A percentile compares a stretch with the other conserved stretches of the same genome.
Evolutionary conservation across 768 basidiomycete genomes (phyloP).

Genomic region (Gloeopeniophorella convolvens): DNA sequence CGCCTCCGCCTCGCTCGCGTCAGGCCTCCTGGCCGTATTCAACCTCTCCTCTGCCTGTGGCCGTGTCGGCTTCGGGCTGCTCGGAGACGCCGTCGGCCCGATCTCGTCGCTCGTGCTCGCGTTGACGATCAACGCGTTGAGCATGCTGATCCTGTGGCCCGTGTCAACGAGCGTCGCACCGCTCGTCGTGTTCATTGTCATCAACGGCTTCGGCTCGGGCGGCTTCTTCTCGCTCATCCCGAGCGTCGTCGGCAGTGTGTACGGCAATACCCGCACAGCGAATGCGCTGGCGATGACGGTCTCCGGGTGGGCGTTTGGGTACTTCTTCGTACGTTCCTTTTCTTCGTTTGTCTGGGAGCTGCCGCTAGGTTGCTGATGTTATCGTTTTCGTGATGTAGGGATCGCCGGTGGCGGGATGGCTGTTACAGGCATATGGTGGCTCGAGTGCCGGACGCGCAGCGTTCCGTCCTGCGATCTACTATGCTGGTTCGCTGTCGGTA

Average conservation of each 20-base stretch:
- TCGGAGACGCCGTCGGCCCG: conserved; percentile 29
- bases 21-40: conserved; percentile 30
- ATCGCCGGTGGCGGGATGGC: conserved; percentile 27
- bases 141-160: conserved; percentile 27
- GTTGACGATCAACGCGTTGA: conserved; percentile 26
- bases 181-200: conserved; percentile 25
- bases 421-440: conserved; percentile 26
- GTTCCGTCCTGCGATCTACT: conserved; percentile 30
- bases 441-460: conserved; percentile 20
- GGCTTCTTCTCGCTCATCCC: conserved; percentile 32
- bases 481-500: conserved; percentile 26
- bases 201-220: conserved; percentile 28
- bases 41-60: conserved; percentile 32
- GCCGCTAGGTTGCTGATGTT: not conserved
- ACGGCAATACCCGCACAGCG: conserved; percentile 26
- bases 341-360: too few species aligned
- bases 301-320: conserved; percentile 29
- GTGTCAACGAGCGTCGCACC: conserved; percentile 19
- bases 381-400: conserved; percentile 18
- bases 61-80: conserved; percentile 26
- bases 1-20: conserved; percentile 23
- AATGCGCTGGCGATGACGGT: conserved; percentile 31
- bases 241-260: conserved; percentile 27
- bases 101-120: conserved; percentile 26
- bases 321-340: conserved; percentile 21